These are phyloP conservation scores for Aureobasidium leucospermi DNA, from an alignment of 2,329 filamentous ascomycete genomes.

Conservation along the genomic window DNA sequence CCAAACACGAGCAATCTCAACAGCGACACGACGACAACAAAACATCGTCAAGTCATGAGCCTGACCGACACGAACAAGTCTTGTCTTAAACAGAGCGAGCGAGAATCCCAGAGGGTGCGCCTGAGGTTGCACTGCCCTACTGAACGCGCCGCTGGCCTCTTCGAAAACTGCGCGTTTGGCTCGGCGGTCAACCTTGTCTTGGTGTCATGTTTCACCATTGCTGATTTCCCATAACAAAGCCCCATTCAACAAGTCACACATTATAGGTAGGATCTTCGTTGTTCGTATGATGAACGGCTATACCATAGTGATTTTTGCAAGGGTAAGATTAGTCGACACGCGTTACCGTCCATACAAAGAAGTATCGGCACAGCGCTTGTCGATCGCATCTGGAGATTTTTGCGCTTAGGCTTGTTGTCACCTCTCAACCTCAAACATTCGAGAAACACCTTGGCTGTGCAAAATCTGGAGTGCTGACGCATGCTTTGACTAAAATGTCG, in stretches of 20 bases:
- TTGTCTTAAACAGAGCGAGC: neutral
- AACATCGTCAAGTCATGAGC: neutral
- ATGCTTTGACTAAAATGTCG: neutral
- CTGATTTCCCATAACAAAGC: neutral
- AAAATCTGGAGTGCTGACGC: neutral
- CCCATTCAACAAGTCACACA: too few relatives aligned
- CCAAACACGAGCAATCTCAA: neutral
- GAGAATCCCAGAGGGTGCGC: neutral
- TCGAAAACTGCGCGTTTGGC: neutral
- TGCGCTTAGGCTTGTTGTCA: neutral
- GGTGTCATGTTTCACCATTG: neutral
- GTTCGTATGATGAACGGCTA: neutral
- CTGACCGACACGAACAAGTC: neutral
- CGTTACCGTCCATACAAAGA: neutral
- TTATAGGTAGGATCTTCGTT: too few relatives aligned
- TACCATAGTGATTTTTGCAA: neutral
- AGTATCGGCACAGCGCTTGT: neutral
- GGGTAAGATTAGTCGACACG: neutral
- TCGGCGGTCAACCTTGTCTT: neutral
- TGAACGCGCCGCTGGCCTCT: neutral
- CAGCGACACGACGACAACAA: neutral
- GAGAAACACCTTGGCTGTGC: neutral
- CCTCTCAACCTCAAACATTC: conserved; percentile 7
- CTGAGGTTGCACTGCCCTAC: neutral
- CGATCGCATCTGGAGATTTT: neutral